Percentiles rank a stretch among this genome's conserved stretches.
These are phyloP conservation scores for Chytriomyces sp. DNA, from an alignment of 192 early-diverging fungal genomes.

Conservation along the genomic window DNA sequence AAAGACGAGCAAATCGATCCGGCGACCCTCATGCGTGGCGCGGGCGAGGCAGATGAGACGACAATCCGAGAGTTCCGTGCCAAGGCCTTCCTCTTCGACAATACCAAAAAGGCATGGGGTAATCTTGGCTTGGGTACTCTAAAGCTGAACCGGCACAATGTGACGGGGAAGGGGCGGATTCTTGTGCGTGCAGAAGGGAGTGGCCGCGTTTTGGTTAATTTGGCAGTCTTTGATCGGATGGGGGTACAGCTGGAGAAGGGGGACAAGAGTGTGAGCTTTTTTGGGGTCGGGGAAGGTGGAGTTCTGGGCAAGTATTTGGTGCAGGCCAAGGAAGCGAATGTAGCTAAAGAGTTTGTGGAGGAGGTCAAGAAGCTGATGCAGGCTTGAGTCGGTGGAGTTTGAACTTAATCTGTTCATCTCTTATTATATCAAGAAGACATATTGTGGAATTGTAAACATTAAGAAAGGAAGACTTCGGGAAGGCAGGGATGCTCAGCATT, in stretches of 20 bases:
- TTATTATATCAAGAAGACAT: no score
- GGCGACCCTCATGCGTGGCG: conserved; percentile 42
- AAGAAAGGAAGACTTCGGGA: no score
- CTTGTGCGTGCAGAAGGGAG: conserved; percentile 44
- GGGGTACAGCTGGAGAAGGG: conserved; percentile 34
- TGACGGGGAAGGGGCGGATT: conserved; percentile 38
- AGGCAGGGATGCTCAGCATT: no score
- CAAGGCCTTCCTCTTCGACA: conserved; percentile 23
- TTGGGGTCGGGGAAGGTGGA: not conserved
- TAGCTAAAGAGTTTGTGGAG: not conserved
- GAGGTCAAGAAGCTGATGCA: conserved; percentile 2
- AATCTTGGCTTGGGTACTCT: conserved; percentile 41
- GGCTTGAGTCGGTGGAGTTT: no score
- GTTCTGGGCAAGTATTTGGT: conserved; percentile 7
- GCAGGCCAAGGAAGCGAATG: conserved; percentile 21
- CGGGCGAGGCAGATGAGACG: conserved; percentile 47
- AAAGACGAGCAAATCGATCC: conserved; percentile 37
- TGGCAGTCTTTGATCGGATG: conserved; percentile 35
- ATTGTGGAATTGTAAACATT: no score
- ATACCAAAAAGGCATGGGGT: conserved; percentile 34
- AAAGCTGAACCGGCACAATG: conserved; percentile 41
- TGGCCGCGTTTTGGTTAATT: no score
- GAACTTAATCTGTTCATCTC: no score
- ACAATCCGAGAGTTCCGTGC: conserved; percentile 30
- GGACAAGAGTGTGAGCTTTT: conserved; percentile 23